A percentile compares a stretch with the other conserved stretches of the same genome.
These are phyloP conservation scores for Uronychia setigera DNA, from an alignment of 73 alveolate species.

Conservation along the genomic window DNA sequence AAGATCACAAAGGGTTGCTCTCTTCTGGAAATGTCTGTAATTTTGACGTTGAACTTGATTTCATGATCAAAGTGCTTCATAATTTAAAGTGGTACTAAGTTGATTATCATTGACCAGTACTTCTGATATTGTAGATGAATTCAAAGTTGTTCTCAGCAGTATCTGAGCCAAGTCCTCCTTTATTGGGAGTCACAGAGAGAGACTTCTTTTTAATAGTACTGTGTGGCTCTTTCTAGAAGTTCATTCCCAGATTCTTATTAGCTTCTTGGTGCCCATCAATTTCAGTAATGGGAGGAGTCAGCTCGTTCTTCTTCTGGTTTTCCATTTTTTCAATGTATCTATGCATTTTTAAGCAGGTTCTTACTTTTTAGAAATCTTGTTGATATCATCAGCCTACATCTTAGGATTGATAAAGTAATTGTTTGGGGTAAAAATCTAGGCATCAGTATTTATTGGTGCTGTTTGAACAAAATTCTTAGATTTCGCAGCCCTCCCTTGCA, in stretches of 20 bases:
- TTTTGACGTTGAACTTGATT: not conserved
- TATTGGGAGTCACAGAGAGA: too few species aligned
- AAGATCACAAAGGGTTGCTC: not conserved
- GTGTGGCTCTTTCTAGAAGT: too few species aligned
- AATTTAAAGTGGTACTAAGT: not conserved
- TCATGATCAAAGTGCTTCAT: not conserved
- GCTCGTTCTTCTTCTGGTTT: not conserved
- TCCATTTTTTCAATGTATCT: not conserved
- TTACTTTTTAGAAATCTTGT: not conserved
- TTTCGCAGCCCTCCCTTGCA: not conserved
- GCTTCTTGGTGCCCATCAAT: too few species aligned
- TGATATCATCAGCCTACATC: not conserved
- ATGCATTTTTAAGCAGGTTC: too few species aligned
- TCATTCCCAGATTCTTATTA: too few species aligned
- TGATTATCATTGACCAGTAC: not conserved
- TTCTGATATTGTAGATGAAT: not conserved
- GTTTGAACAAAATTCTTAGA: not conserved
- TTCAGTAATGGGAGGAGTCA: too few species aligned
- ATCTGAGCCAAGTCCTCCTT: too few species aligned
- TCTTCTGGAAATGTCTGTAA: not conserved
- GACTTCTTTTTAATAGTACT: too few species aligned
- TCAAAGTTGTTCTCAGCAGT: not conserved
- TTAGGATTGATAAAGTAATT: too few species aligned
- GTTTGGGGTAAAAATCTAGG: not conserved
- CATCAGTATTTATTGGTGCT: not conserved